A percentile compares a stretch with the other conserved stretches of the same genome.
phyloP scores from a whole-genome alignment of 768 basidiomycete genomes.

The Ramaria sp. region DNA sequence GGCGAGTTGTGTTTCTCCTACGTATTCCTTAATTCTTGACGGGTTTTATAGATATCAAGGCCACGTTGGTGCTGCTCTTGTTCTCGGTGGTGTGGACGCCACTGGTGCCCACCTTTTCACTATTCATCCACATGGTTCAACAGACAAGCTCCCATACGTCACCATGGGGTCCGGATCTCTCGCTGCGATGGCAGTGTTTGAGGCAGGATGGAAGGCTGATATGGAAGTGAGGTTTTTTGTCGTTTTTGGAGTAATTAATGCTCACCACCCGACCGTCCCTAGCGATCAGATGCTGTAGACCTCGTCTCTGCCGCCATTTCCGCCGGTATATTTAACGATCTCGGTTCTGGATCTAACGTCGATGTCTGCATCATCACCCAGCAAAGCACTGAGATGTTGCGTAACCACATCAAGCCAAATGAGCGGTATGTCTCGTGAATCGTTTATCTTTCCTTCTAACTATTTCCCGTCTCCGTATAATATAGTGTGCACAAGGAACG shows the following conservation, averaged over 20 bases:
- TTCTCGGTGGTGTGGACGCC: constrained; percentile 91
- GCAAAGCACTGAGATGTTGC: constrained; percentile 77
- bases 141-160: constrained; percentile 96
- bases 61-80: constrained; percentile 87
- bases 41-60: constrained; percentile 69
- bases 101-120: constrained; percentile 95
- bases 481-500: constrained; percentile 13
- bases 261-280: constrained; percentile 4
- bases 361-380: constrained; percentile 95
- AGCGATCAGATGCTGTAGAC: constrained; percentile 73
- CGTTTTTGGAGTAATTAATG: background rate
- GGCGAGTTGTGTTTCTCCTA: constrained; percentile 31
- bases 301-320: constrained; percentile 82
- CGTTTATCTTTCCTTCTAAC: constrained; percentile 7
- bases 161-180: constrained; percentile 97
- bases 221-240: constrained; percentile 49
- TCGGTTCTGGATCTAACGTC: constrained; percentile 97
- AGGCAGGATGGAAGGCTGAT: constrained; percentile 70
- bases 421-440: constrained; percentile 31
- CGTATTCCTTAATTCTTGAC: background rate
- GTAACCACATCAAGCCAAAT: constrained; percentile 91
- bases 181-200: constrained; percentile 98
- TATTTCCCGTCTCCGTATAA: background rate
- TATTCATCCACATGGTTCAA: constrained; percentile 92
- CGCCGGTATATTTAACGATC: constrained; percentile 98